These are phyloP conservation scores for Fusarium dlaminii DNA, from an alignment of 2,329 filamentous ascomycete species.

Conservation along the genomic window DNA sequence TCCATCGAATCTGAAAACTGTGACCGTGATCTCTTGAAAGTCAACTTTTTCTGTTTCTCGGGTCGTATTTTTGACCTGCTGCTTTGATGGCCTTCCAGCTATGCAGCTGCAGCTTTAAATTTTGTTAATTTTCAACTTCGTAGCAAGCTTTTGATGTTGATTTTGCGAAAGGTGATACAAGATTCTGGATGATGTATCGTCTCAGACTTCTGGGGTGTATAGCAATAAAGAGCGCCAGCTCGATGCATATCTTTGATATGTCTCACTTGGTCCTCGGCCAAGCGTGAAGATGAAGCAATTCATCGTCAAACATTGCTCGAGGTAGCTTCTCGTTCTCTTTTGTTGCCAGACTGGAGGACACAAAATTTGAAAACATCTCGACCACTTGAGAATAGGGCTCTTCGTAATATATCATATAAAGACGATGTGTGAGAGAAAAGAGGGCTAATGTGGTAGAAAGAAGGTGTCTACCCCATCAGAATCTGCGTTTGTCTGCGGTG, in stretches of 20 bases:
- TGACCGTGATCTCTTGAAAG: neutral
- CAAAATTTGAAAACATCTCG: neutral
- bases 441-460: neutral
- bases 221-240: accelerated
- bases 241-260: too few species aligned
- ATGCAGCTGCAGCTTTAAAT: neutral
- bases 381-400: accelerated
- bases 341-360: too few species aligned
- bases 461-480: accelerated
- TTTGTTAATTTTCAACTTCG: neutral
- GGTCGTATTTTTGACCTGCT: too few species aligned
- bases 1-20: neutral
- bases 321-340: neutral
- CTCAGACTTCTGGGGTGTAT: neutral
- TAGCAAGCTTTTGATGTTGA: neutral
- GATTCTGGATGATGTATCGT: neutral
- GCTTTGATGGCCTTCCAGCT: too few species aligned
- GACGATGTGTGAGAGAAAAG: neutral
- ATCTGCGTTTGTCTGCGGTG: neutral
- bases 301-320: neutral
- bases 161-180: too few species aligned
- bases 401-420: neutral
- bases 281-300: neutral
- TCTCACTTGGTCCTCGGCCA: neutral
- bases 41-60: neutral